Base-by-base conservation (phyloP, 768 basidiomycete genomes). In the Trametes cingulata region DNA sequence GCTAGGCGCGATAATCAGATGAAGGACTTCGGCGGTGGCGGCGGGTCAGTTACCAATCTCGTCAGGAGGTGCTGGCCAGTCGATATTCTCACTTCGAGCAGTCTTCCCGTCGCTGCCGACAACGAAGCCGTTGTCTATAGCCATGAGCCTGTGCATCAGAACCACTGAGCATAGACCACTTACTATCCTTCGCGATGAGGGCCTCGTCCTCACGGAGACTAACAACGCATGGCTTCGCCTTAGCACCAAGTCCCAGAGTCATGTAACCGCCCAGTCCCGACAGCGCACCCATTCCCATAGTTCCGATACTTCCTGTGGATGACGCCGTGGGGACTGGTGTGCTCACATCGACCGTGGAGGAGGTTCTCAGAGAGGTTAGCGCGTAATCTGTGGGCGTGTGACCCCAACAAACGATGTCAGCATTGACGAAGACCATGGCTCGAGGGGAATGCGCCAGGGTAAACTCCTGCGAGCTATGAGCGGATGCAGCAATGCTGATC, bases 381-480 rank as follows among this genome's bases (percentile, higher is more conserved):
- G 86, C 89, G 71, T 88, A 85, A 63, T 91, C 90, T 0, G 88
- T 84, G 0, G 84, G 79, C n/a, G 90, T 84, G 71, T 94, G 94
- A 0, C 89, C 91, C 63, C 95, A 85, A 64, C 89, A 88, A 9
- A 83, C 78, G 1, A 77, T 78, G 24, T 85, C 79, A 6, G 81
- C 67, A 60, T 85, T 77, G 50, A 93, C 73, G 70, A 98, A 95
- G 2, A 86, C 78, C 50, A 97, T 86, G 0, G 82, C 79, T 40
- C 97, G 84, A n/a, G 97, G 88, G 9, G 95, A 94, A 71, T 98
- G 96, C 13, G 95, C 91, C 3, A 98, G 78, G 0, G 78, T 67
- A 3, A 86, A 76, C 82, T 98, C 96, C 91, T 95, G 60, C 15
- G 20, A n/a, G 51, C 37, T 20, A 48, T 56, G 56, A 59, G 60